A percentile compares a stretch with the other conserved stretches of the same genome.
phyloP scores from a whole-genome alignment of 2,329 filamentous ascomycete genomes.

The Exophiala xenobiotica region DNA sequence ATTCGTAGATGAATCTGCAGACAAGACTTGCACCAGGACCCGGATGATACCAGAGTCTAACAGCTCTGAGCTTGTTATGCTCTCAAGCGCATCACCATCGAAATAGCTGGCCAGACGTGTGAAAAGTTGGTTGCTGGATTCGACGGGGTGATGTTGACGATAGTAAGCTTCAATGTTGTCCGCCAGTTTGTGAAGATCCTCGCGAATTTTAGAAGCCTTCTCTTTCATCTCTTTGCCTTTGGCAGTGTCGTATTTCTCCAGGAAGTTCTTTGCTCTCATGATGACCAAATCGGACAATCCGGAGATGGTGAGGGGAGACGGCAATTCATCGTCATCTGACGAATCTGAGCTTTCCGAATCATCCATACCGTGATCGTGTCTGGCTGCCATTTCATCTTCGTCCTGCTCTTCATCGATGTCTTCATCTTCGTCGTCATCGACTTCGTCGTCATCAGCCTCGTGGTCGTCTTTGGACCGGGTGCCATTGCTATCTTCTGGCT shows the following conservation, averaged over 20 bases:
- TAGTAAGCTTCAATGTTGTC: conserved; percentile 72
- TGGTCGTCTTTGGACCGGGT: conserved; percentile 41
- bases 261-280: conserved; percentile 74
- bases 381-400: conserved; percentile 54
- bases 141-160: conserved; percentile 33
- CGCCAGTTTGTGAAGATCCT: conserved; percentile 69
- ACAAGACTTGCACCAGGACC: conserved; percentile 75
- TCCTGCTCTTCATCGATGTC: conserved; percentile 49
- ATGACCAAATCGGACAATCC: conserved; percentile 71
- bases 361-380: conserved; percentile 57
- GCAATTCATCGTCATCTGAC: conserved; percentile 42
- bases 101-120: conserved; percentile 77
- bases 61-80: conserved; percentile 92
- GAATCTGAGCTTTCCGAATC: conserved; percentile 68
- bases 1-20: conserved; percentile 13
- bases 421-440: conserved; percentile 47
- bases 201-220: conserved; percentile 74
- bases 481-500: not conserved
- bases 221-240: conserved; percentile 71
- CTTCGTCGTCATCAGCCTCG: conserved; percentile 38
- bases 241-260: conserved; percentile 78
- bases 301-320: conserved; percentile 42
- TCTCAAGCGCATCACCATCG: conserved; percentile 81
- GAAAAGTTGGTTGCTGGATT: conserved; percentile 67
- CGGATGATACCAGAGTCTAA: conserved; percentile 87